A percentile compares a stretch with the other conserved stretches of the same genome.
Conservation (phyloP, 2,329 filamentous ascomycete species). For the Taxawa tesnikishii region DNA sequence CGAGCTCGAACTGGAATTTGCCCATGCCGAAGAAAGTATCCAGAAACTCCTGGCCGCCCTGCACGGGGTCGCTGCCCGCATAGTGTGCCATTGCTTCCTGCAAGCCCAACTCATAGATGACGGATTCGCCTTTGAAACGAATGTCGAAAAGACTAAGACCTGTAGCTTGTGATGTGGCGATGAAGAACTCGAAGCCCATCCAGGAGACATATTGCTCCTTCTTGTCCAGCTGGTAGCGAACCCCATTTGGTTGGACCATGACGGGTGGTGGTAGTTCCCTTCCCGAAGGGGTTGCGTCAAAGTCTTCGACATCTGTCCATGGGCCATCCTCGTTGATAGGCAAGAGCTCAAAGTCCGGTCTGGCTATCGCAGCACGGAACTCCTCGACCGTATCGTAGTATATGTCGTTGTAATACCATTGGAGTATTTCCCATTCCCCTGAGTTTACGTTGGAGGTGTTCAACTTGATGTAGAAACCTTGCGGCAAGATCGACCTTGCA, state of each 20-base stretch:
- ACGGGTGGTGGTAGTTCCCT: slow-evolving; percentile 40
- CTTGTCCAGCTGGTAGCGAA: slow-evolving; percentile 28
- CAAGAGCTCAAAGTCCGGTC: slow-evolving; percentile 33
- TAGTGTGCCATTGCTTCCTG: slow-evolving; percentile 44
- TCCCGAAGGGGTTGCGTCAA: slow-evolving; percentile 25
- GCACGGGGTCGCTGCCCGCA: slow-evolving; percentile 35
- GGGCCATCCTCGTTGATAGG: slow-evolving; percentile 35
- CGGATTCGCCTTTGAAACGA: slow-evolving; percentile 36
- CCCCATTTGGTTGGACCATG: slow-evolving; percentile 25
- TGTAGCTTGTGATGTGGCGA: slow-evolving; percentile 30
- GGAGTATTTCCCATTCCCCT: slow-evolving; percentile 33
- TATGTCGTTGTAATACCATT: slow-evolving; percentile 43
- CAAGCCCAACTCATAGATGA: slow-evolving; percentile 41
- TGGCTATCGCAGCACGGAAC: slow-evolving; percentile 32
- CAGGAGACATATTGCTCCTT: slow-evolving; percentile 37
- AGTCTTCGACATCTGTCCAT: slow-evolving; percentile 34
- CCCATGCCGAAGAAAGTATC: slow-evolving; percentile 28
- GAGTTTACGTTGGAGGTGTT: slow-evolving; percentile 39
- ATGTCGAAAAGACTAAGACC: slow-evolving; percentile 39
- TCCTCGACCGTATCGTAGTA: slow-evolving; percentile 38
- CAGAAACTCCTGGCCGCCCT: slow-evolving; percentile 22
- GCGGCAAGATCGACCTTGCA: slow-evolving; percentile 32
- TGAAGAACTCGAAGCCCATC: slow-evolving; percentile 42
- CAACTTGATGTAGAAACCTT: slow-evolving; percentile 29
- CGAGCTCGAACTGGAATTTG: slow-evolving; percentile 32